These are phyloP conservation scores for Haplosporangium sp. DNA, from an alignment of 371 early-diverging fungal genomes.

Conservation along the genomic window DNA sequence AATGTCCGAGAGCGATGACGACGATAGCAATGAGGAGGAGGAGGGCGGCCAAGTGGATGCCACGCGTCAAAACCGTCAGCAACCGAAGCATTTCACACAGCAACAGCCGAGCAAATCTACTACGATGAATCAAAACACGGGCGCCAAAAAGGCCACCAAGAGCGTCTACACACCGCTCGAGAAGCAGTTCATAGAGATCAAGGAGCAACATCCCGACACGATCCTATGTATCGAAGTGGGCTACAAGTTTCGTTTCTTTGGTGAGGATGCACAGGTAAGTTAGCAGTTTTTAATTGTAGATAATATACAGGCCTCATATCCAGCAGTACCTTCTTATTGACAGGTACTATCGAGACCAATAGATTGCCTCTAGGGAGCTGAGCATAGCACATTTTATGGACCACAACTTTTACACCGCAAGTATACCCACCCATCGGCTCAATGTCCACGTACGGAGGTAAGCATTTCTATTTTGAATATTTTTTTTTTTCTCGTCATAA, in stretches of 20 bases:
- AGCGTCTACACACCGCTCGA: slow-evolving; percentile 84
- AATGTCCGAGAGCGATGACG: slow-evolving; percentile 32
- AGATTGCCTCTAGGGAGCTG: slow-evolving; percentile 76
- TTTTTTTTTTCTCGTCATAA: neutral
- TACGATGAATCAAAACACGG: slow-evolving; percentile 1
- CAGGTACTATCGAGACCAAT: neutral
- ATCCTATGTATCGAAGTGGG: slow-evolving; percentile 89
- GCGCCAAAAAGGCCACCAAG: slow-evolving; percentile 29
- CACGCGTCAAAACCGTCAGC: neutral
- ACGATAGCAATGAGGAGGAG: slow-evolving; percentile 1
- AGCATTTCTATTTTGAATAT: slow-evolving; percentile 8
- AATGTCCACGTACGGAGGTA: slow-evolving; percentile 80
- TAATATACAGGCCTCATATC: neutral
- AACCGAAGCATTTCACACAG: neutral
- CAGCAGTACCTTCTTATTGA: too few species aligned
- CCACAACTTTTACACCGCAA: slow-evolving; percentile 83
- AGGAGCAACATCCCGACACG: slow-evolving; percentile 73
- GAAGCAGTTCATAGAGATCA: slow-evolving; percentile 80
- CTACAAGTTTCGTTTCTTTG: slow-evolving; percentile 90
- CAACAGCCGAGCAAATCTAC: neutral
- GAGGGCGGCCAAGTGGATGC: neutral
- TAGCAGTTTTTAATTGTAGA: slow-evolving; percentile 6
- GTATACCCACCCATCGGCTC: slow-evolving; percentile 83
- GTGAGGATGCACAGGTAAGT: slow-evolving; percentile 72
- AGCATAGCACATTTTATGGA: slow-evolving; percentile 83